Base-by-base conservation (phyloP, 768 basidiomycete species). In the Boletellus sp. region DNA sequence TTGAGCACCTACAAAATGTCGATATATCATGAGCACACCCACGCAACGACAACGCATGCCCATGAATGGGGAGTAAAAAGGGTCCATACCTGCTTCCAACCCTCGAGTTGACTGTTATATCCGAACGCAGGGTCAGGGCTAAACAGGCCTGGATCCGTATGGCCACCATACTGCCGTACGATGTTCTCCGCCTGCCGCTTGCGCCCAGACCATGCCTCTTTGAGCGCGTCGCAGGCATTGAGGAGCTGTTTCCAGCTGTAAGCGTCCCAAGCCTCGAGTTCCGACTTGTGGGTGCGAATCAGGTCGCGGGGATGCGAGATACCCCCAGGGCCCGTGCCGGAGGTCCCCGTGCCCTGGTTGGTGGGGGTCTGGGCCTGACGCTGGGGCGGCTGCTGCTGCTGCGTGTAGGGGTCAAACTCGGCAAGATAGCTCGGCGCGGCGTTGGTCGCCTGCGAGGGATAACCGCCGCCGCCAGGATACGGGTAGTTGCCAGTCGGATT, bases 191-290 rank as follows among this genome's bases (percentile, higher is more conserved):
- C 66, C 54, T 86, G 83, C 42, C 68, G 71, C 62, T 80, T 84
- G 49, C 84, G 73, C 26, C 45, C 55, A 39, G 77, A 78, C 89
- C 89, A 91, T 1, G 83, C 76, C 20, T 69, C 66, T 67, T 83
- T 85, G 56, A 91, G 74, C 11, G 71, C 70, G 46, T 90, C 85
- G 51, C 89, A 86, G 0, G 77, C 59, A 50, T 67, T 68, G 24
- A 87, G 64, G 33, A 83, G 72, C 68, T 87, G 85, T 64, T 83
- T 88, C 87, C 87, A 90, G 12, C 83, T 69, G 49, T 78, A 79
- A 7, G 67, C 33, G 56, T 89, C 84, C 87, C 87, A 90, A 7
- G 77, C 70, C 55, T 89, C 89, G 23, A 91, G 72, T 62, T 82
- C 80, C 0, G 71, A 60, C 55, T 89, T 90, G 64, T 89, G 78